Conservation (phyloP, 2,329 filamentous ascomycete genomes). For the Sporothrix inflata region DNA sequence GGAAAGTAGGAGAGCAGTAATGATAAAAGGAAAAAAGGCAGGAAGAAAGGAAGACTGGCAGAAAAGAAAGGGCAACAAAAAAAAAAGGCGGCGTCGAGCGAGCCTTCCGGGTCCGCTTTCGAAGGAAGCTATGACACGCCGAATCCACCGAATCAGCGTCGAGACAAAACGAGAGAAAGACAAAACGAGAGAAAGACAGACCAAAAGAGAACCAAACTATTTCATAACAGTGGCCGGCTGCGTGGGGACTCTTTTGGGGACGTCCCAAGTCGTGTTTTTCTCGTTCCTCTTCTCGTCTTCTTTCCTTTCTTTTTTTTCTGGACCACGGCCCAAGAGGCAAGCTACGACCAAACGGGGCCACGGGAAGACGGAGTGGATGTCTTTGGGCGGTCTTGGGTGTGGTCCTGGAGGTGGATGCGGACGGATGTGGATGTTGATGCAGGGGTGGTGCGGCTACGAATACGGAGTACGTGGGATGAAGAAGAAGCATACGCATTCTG, state of each 20-base stretch:
- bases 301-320: neutral
- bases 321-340: neutral
- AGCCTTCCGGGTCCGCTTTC: slow-evolving; percentile 5
- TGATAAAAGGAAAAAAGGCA: neutral
- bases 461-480: neutral
- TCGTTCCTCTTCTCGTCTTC: neutral
- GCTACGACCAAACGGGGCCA: slow-evolving; percentile 8
- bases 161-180: slow-evolving; percentile 2
- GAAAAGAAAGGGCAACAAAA: neutral
- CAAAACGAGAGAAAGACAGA: neutral
- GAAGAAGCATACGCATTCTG: neutral
- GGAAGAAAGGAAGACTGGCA: neutral
- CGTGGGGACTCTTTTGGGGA: neutral
- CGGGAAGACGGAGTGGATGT: slow-evolving; percentile 6
- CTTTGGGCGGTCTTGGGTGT: neutral
- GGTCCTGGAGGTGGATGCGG: neutral
- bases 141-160: slow-evolving; percentile 22
- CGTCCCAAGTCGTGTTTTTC: neutral
- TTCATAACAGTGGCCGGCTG: neutral
- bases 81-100: neutral
- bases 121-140: slow-evolving; percentile 12
- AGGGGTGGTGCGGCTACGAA: neutral
- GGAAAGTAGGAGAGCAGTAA: neutral
- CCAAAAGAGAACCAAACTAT: slow-evolving; percentile 4
- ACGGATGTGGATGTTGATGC: neutral